Conservation (phyloP, 2,329 filamentous ascomycete genomes). For the Aspergillus arachidicola region DNA sequence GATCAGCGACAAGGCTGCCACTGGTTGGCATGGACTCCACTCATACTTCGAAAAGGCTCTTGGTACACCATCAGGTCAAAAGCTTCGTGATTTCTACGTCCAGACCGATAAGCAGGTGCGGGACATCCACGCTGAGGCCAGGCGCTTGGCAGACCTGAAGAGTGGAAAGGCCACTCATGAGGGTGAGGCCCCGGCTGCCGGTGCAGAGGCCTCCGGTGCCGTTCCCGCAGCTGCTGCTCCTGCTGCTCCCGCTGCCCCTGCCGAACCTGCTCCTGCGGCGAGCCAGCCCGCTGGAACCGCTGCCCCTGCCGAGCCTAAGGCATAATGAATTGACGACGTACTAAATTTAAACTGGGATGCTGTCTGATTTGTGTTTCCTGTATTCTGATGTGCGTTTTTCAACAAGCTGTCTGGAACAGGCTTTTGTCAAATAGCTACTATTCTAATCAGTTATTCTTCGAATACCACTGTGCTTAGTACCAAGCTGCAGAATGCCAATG, state of each 20-base stretch:
- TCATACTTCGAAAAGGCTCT: conserved; percentile 96
- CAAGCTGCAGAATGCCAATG: not conserved
- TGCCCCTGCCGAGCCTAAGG: conserved; percentile 33
- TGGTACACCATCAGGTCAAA: conserved; percentile 83
- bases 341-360: not conserved
- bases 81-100: conserved; percentile 84
- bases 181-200: conserved; percentile 28
- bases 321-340: conserved; percentile 16
- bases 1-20: conserved; percentile 72
- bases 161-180: conserved; percentile 50
- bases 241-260: too few relatives aligned
- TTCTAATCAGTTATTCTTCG: not conserved
- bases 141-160: conserved; percentile 86
- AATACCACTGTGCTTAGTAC: conserved; percentile 4
- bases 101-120: conserved; percentile 83
- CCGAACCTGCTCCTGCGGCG: not conserved
- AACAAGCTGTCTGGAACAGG: conserved; percentile 18
- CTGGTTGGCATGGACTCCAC: conserved; percentile 67
- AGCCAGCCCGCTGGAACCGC: conserved; percentile 10
- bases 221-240: conserved; percentile 25
- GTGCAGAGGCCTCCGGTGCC: conserved; percentile 19
- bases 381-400: conserved; percentile 2
- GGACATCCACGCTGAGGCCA: conserved; percentile 91
- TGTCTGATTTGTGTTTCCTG: conserved; percentile 12
- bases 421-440: conserved; percentile 1